Evolutionary conservation across 352 stramenopile genomes (phyloP).

Genomic region (Stephanocyclus meneghinianus): DNA sequence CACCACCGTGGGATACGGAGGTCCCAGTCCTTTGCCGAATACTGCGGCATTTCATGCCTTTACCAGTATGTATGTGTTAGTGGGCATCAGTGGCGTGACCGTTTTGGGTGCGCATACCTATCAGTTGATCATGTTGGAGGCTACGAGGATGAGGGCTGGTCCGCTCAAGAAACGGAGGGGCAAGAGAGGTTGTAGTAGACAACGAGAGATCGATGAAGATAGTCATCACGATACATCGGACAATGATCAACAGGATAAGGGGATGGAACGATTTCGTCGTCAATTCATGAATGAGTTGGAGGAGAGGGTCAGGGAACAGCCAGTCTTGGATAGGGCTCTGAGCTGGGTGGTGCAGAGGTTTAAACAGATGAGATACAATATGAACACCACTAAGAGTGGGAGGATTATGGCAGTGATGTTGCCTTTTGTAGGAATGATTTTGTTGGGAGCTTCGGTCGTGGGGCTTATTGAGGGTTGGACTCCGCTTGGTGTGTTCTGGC

Average conservation of each 20-base stretch:
- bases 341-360: slow-evolving; percentile 15
- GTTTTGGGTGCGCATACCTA: slow-evolving; percentile 80
- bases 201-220: not conserved
- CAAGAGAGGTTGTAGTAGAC: not conserved
- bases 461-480: slow-evolving; percentile 75
- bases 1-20: slow-evolving; percentile 81
- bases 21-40: slow-evolving; percentile 59
- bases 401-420: slow-evolving; percentile 62
- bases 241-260: slow-evolving; percentile 43
- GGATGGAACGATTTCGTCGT: slow-evolving; percentile 51
- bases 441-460: slow-evolving; percentile 64
- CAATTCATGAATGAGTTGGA: slow-evolving; percentile 54
- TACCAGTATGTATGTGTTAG: slow-evolving; percentile 75
- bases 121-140: slow-evolving; percentile 75
- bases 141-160: slow-evolving; percentile 47
- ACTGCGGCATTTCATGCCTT: slow-evolving; percentile 67
- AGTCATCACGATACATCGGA: not conserved
- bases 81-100: slow-evolving; percentile 74
- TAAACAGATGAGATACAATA: slow-evolving; percentile 33
- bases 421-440: slow-evolving; percentile 73
- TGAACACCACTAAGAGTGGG: slow-evolving; percentile 48
- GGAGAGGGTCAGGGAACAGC: slow-evolving; percentile 46
- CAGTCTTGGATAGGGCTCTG: slow-evolving; percentile 47
- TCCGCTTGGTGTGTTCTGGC: slow-evolving; percentile 15
- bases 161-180: slow-evolving; percentile 10